phyloP scores from a whole-genome alignment of 129 eudicot genomes.

The Pseudognaphalium luteoalbum region DNA sequence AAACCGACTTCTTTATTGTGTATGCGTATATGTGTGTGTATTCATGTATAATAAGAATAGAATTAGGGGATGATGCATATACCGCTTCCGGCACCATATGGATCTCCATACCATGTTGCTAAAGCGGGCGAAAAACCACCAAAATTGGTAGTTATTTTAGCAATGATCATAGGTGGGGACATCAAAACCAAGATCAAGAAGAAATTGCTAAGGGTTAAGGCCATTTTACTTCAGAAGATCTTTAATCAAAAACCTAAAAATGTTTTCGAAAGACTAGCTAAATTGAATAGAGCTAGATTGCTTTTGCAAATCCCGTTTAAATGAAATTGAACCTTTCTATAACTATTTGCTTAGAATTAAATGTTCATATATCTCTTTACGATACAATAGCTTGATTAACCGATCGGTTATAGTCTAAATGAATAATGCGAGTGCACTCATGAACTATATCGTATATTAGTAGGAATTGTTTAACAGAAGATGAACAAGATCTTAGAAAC shows the following conservation, averaged over 20 bases:
- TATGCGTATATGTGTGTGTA: not conserved
- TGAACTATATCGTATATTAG: not conserved
- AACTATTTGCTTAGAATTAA: not conserved
- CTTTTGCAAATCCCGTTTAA: not conserved
- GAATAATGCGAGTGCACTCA: not conserved
- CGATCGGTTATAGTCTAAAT: not conserved
- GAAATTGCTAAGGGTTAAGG: not conserved
- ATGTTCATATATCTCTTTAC: not conserved
- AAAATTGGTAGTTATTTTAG: slow-evolving; percentile 4
- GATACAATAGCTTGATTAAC: not conserved
- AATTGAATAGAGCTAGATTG: not conserved
- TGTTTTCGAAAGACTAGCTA: not conserved
- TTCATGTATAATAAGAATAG: not conserved
- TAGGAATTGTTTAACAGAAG: not conserved
- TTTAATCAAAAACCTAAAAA: not conserved
- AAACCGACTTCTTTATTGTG: not conserved
- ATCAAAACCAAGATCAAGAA: slow-evolving; percentile 27
- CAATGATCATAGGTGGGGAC: slow-evolving; percentile 11
- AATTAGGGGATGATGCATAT: not conserved
- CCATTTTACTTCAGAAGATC: slow-evolving; percentile 18
- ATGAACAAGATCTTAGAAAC: not conserved
- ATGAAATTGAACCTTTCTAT: not conserved
- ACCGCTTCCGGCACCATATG: slow-evolving; percentile 49
- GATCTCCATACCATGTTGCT: slow-evolving; percentile 49
- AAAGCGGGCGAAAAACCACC: slow-evolving; percentile 37